phyloP scores from a whole-genome alignment of 2,329 filamentous ascomycete species.

The Sarocladium strictum region DNA sequence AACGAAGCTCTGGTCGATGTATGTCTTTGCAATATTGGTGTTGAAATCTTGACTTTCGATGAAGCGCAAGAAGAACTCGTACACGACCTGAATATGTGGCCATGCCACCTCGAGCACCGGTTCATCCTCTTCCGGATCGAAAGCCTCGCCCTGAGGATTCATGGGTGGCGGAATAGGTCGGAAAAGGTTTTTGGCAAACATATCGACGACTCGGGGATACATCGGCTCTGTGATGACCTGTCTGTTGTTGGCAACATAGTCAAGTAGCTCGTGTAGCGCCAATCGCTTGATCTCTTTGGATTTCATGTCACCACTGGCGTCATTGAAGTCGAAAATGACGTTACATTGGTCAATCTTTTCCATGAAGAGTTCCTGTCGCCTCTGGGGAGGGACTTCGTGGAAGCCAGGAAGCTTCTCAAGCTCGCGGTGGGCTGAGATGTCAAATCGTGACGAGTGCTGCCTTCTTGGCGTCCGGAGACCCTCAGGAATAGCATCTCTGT shows the following conservation, averaged over 20 bases:
- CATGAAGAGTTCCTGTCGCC: constrained; percentile 96
- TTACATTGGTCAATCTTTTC: constrained; percentile 99
- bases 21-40: constrained; percentile 97
- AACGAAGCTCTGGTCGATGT: constrained; percentile 97
- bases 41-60: constrained; percentile 99
- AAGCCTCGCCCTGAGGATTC: constrained; percentile 96
- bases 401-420: constrained; percentile 96
- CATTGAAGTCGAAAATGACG: constrained; percentile 99
- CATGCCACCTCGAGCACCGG: constrained; percentile 96
- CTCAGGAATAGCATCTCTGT: constrained; percentile 86
- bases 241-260: constrained; percentile 97
- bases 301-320: constrained; percentile 97
- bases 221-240: constrained; percentile 98
- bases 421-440: constrained; percentile 94
- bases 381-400: constrained; percentile 92
- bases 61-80: constrained; percentile 98
- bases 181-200: constrained; percentile 99
- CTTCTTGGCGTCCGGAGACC: constrained; percentile 91
- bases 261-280: constrained; percentile 89
- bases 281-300: constrained; percentile 99
- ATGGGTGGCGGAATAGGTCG: constrained; percentile 93
- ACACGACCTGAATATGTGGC: constrained; percentile 99
- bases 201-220: constrained; percentile 97
- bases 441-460: constrained; percentile 95
- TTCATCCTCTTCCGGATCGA: constrained; percentile 97